A percentile compares a stretch with the other conserved stretches of the same genome.
Evolutionary conservation across 805 yeast species (phyloP).

Genomic region (Starmerella floris): DNA sequence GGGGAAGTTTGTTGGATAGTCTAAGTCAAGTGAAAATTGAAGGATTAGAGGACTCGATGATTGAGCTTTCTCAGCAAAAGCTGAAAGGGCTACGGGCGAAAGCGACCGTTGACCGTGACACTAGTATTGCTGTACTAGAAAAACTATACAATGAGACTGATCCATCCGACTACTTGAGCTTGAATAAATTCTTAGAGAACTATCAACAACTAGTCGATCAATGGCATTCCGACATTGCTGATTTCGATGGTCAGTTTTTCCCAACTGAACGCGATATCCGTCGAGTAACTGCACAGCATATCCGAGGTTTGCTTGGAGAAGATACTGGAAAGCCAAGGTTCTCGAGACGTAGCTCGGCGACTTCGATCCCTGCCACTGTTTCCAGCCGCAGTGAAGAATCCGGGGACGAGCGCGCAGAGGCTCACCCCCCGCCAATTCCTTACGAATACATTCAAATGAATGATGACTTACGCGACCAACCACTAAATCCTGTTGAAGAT

Average conservation of each 20-base stretch:
- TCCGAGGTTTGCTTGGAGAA: conserved; percentile 48
- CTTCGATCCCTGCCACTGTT: neutral
- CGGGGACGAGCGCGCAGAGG: neutral
- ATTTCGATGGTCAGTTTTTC: conserved; percentile 61
- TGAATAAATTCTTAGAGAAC: conserved; percentile 56
- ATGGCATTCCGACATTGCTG: conserved; percentile 77
- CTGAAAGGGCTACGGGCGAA: conserved; percentile 45
- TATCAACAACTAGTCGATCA: conserved; percentile 70
- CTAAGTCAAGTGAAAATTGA: conserved; percentile 68
- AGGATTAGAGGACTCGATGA: conserved; percentile 54
- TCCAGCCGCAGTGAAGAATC: neutral
- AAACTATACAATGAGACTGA: conserved; percentile 41
- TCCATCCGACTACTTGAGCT: conserved; percentile 52
- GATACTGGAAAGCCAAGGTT: conserved; percentile 1
- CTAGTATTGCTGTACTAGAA: conserved; percentile 36
- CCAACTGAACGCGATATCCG: conserved; percentile 92
- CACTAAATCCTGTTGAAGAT: no score
- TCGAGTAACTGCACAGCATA: conserved; percentile 74
- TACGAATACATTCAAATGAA: no score
- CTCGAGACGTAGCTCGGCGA: conserved; percentile 3
- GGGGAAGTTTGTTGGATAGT: conserved; percentile 57
- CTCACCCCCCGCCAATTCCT: neutral
- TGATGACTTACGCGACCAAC: no score
- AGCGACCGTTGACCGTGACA: conserved; percentile 39
- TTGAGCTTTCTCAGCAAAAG: conserved; percentile 50